phyloP scores from a whole-genome alignment of 805 yeast species.

The Pichia kluyveri region DNA sequence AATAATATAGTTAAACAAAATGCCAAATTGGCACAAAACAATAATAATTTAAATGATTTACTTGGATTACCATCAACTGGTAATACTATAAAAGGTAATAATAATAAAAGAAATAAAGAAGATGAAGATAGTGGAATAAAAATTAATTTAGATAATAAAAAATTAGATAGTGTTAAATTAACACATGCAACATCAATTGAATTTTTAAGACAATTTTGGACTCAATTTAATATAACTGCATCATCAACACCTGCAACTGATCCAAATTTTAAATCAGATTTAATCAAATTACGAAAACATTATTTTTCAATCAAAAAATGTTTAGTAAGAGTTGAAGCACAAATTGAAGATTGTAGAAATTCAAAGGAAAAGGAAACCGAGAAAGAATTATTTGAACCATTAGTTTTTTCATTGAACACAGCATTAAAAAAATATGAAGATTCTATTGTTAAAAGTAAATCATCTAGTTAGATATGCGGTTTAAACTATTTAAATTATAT shows the following conservation, averaged over 20 bases:
- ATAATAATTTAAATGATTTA: conserved; percentile 12
- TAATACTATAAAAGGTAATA: background rate
- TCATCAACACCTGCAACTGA: conserved; percentile 21
- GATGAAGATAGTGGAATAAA: conserved; percentile 21
- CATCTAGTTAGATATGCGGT: background rate
- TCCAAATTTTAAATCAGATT: conserved; percentile 24
- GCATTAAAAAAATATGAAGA: conserved; percentile 40
- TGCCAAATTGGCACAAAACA: conserved; percentile 46
- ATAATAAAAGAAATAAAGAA: background rate
- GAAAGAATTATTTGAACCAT: conserved; percentile 30
- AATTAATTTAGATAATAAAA: conserved; percentile 20
- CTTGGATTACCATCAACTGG: conserved; percentile 5
- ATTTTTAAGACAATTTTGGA: conserved; percentile 69
- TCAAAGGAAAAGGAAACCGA: conserved; percentile 12
- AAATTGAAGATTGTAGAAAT: conserved; percentile 11
- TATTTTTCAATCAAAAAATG: conserved; percentile 42
- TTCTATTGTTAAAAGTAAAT: conserved; percentile 24
- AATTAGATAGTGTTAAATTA: conserved; percentile 41
- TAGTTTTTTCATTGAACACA: conserved; percentile 33
- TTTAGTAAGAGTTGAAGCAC: conserved; percentile 32
- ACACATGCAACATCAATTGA: conserved; percentile 69
- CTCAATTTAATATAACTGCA: conserved; percentile 38
- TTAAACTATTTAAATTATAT: no score
- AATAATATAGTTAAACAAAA: conserved; percentile 41
- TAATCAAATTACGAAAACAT: conserved; percentile 32